Percentiles rank a stretch among this genome's conserved stretches.
phyloP scores from a whole-genome alignment of 805 yeast genomes.

The Wickerhamomyces queroliae region DNA sequence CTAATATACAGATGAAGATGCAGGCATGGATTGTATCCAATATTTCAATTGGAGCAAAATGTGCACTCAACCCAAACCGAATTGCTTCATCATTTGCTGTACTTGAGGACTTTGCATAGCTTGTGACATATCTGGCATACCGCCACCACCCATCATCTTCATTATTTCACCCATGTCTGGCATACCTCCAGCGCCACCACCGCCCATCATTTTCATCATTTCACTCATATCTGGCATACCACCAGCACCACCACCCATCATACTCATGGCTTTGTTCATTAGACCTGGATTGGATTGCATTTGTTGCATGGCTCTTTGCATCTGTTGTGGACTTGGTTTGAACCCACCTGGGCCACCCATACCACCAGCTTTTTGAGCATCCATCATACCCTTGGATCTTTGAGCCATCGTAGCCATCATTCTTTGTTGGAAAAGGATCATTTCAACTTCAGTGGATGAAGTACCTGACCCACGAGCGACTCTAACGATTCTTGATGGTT shows the following conservation, averaged over 20 bases:
- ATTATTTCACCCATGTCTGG: constrained; percentile 63
- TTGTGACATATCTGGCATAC: constrained; percentile 33
- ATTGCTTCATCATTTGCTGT: constrained; percentile 44
- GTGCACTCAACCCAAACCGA: constrained; percentile 26
- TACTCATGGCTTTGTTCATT: constrained; percentile 68
- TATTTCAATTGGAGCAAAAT: neutral
- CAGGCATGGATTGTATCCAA: neutral
- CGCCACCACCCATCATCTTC: constrained; percentile 43
- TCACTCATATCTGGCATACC: constrained; percentile 59
- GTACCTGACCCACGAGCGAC: constrained; percentile 96
- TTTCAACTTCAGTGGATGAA: constrained; percentile 86
- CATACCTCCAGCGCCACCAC: constrained; percentile 51
- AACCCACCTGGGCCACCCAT: constrained; percentile 52
- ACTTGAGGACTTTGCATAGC: constrained; percentile 38
- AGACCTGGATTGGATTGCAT: constrained; percentile 67
- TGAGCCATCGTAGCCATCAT: constrained; percentile 95
- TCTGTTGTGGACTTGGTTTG: constrained; percentile 30
- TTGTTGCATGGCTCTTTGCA: constrained; percentile 51
- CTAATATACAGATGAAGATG: neutral
- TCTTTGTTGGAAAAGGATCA: constrained; percentile 83
- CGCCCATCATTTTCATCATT: constrained; percentile 53
- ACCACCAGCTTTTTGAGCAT: constrained; percentile 34
- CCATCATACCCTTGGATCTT: constrained; percentile 49
- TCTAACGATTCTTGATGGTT: constrained; percentile 82
- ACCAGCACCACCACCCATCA: constrained; percentile 55